phyloP scores from a whole-genome alignment of 495 filamentous ascomycete species.

The Trichoderma virens region DNA sequence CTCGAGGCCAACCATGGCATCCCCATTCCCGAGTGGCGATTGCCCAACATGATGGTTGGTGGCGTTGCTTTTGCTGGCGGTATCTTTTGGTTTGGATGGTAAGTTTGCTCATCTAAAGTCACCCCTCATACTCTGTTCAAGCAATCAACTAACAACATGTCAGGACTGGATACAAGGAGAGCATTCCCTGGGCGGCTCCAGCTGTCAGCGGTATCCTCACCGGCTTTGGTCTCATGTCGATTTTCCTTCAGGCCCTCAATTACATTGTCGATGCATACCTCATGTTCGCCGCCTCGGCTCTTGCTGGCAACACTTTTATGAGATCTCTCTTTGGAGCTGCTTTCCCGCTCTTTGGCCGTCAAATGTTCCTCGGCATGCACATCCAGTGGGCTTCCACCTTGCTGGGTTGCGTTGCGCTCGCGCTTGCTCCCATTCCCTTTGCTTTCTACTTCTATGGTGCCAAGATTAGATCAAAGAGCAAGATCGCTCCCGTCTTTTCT shows the following conservation, averaged over 20 bases:
- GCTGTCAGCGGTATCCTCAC: conserved; percentile 58
- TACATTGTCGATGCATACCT: conserved; percentile 86
- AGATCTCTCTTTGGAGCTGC: conserved; percentile 67
- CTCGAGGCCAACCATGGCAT: conserved; percentile 63
- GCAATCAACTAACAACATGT: not conserved
- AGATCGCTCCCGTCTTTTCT: conserved; percentile 51
- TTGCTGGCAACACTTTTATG: conserved; percentile 84
- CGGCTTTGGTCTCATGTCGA: conserved; percentile 59
- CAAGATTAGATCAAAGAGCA: conserved; percentile 56
- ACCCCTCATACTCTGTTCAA: too few relatives aligned
- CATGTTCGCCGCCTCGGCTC: conserved; percentile 81
- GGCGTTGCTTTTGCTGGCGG: conserved; percentile 66
- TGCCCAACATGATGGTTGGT: conserved; percentile 70
- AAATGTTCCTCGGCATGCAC: conserved; percentile 73
- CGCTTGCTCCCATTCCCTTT: conserved; percentile 68
- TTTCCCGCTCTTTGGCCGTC: conserved; percentile 74
- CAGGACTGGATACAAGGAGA: conserved; percentile 43
- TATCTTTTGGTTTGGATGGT: conserved; percentile 88
- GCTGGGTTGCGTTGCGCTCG: conserved; percentile 62
- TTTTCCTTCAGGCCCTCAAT: conserved; percentile 80
- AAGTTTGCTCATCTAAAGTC: not conserved
- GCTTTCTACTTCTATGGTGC: conserved; percentile 56
- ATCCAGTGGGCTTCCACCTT: conserved; percentile 73
- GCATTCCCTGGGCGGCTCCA: conserved; percentile 77
- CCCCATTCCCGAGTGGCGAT: conserved; percentile 79